Base-by-base conservation (phyloP, 495 filamentous ascomycete genomes). In the Tuber melanosporum region DNA sequence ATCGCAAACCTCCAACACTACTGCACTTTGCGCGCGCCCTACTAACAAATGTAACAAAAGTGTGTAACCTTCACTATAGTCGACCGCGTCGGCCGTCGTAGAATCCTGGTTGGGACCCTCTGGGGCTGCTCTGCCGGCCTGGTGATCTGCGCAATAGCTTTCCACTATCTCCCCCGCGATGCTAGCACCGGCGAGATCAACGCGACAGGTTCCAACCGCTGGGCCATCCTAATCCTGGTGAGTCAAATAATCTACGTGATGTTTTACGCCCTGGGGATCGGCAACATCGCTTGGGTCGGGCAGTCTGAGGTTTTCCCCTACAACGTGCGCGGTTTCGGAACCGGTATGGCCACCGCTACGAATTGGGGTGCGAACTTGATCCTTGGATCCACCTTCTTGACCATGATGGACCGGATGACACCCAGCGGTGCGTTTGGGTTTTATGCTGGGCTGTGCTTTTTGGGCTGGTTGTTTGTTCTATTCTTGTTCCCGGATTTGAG, bases 341-440 rank as follows among this genome's bases (percentile, higher is more conserved):
- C 92, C 45, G 90, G 90, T 1, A 80, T 96, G 26, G 90, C 93
- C 1, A 97, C 94, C 22, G 91, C 92, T 3, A 95, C 92, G 8
- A 97, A 97, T 80, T 97, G 94, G 94, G 89, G 88, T 17, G 91
- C 91, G 3, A 97, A 98, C 83, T 92, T 95, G 78, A 84, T 96
- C n/a, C 89, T 98, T 12, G 93, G 94, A 0, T 85, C 96, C 49
- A 94, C 93, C 0, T 97, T 97, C 80, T 83, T 98, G 79, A 91
- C 92, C 0, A 89, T 97, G 89, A 94, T 97, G 93, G 89, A 94
- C 76, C 85, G 84, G 72, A 82, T 96, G 72, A 90, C 89, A 3
- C 92, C 93, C 17, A 86, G 87, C 17, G 91, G 90, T 87, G 95
- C 93, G 0, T 97, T 97, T 84, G 88, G 88, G 17, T 83, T 91